Evolutionary conservation across 23 red algal species (phyloP), one percentile per base, ranked within the genome.

Genomic region (Gracilariopsis chorda): DNA sequence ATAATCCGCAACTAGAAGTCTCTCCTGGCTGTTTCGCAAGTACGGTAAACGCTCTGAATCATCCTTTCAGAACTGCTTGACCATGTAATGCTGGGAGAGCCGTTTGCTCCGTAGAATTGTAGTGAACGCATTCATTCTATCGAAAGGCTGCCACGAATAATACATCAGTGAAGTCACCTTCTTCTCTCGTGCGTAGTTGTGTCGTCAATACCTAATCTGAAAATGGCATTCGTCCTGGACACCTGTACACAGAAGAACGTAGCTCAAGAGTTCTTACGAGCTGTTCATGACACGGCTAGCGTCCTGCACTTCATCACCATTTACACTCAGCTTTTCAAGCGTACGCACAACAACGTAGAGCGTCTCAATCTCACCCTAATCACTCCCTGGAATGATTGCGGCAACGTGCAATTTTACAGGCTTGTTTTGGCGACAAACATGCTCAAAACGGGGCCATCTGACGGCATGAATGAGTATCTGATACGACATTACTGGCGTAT

Each of bases 21-120:
- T 24, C 10, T 56, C 24, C 55, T 55, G 44, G 25, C 35, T 80
- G 49, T 51, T 16, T 27, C 76, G 19, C n/a, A 69, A 13, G 27
- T 29, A 69, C 14, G 12, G 29, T 14, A 69, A 12, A 20, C 76
- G 8, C 45, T 80, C 44, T 7, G 16, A 51, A 7, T 80, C 76
- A n/a, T 34, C 11, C 24, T 80, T 80, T 0, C 76, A 80, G 23
- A n/a, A 55, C 1, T 56, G 47, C 24, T 80, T 24, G 21, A 80
- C 76, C 44, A 80, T 13, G 23, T 80, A 80, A 12, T 58, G 45
- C 49, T 51, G 76, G 25, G 55, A 80, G 0, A 80, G 76, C 25
- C 44, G 48, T 19, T 37, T 24, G 20, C 7, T 47, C 24, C 12
- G 76, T 7, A 55, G 44, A 51, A 80, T 55, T 12, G 49, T 57